Evolutionary conservation across 176 grass and related monocot species (phyloP), one percentile per base, ranked within the genome.

Genomic region (Oryza australiensis): DNA sequence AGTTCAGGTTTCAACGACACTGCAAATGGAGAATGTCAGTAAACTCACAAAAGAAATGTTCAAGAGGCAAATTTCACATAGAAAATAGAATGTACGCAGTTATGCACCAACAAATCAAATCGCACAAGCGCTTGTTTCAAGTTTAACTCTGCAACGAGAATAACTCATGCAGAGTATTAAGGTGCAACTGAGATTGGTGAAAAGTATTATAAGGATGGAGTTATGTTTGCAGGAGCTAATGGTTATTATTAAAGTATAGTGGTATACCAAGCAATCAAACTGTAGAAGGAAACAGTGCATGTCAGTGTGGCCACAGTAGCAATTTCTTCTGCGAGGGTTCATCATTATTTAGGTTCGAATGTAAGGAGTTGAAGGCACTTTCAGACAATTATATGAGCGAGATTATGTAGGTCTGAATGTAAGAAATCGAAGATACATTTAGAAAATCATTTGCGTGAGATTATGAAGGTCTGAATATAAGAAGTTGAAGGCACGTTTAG

Each of bases 1-100:
- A 93, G 86, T 79, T 98, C 96, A 12, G 96, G 96, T 83, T 98
- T 98, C 80, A 98, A 79, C 28, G 96, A 98, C 96, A 98, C 96
- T 98, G 73, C 28, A 78, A 90, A 88, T 69, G 29, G 74, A 79
- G 18, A n/a, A 83, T 73, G 62, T 73, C 62, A 86, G 35, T 66
- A 82, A 10, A 83, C 28, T 73, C 64, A 80, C 1, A 1, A 68
- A 76, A 90, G 33, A 80, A 86, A 77, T 66, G 26, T 11, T 82
- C 46, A 72, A 83, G n/a, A 26, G 22, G 1, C 12, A 51, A 83
- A 65, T 46, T 49, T 60, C 27, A 51, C 15, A 27, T 64, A 48
- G 13, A 20, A 9, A 82, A 66, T 12, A 72, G 30, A 33, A 68
- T 32, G 12, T 64, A n/a, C n/a, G n/a, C n/a, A n/a, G n/a, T n/a